These are phyloP conservation scores for Wallacemonas sp. DNA, from an alignment of 208 protist species.

Conservation along the genomic window DNA sequence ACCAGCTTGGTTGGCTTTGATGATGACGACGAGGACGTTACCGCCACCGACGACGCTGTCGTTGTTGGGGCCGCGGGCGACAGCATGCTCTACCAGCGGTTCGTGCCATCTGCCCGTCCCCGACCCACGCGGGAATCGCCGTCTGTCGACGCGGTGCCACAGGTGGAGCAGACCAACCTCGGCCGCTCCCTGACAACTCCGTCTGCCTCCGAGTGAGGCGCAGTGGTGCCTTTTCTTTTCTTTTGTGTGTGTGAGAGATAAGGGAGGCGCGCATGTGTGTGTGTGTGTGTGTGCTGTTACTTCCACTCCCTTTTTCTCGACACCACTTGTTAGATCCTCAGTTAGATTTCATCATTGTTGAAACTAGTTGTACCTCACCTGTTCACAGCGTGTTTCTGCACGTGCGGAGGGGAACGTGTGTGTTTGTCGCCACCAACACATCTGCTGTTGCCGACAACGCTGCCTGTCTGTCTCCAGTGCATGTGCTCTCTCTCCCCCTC, in stretches of 20 bases:
- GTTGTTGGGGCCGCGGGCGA: not conserved
- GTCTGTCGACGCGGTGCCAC: constrained; percentile 3
- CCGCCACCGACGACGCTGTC: not conserved
- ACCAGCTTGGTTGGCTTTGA: constrained; percentile 24
- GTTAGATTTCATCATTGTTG: no score
- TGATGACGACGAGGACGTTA: constrained; percentile 12
- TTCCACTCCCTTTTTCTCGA: not conserved
- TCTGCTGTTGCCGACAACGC: no score
- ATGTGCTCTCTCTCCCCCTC: no score
- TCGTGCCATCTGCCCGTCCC: not conserved
- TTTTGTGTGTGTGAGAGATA: not conserved
- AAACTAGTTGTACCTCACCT: no score
- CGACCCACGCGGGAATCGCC: not conserved
- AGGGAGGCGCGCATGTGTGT: no score
- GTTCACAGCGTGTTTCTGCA: no score
- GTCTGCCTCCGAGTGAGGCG: constrained; percentile 29
- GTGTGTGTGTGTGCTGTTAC: no score
- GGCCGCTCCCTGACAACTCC: constrained; percentile 36
- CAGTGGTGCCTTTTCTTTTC: not conserved
- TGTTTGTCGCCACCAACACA: no score
- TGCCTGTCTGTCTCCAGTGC: no score
- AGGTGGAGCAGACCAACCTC: constrained; percentile 8
- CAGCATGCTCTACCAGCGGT: not conserved
- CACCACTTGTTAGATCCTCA: not conserved
- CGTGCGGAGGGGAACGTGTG: no score